Evolutionary conservation across 495 filamentous ascomycete genomes (phyloP).

Genomic region (Cetradonia linearis): DNA sequence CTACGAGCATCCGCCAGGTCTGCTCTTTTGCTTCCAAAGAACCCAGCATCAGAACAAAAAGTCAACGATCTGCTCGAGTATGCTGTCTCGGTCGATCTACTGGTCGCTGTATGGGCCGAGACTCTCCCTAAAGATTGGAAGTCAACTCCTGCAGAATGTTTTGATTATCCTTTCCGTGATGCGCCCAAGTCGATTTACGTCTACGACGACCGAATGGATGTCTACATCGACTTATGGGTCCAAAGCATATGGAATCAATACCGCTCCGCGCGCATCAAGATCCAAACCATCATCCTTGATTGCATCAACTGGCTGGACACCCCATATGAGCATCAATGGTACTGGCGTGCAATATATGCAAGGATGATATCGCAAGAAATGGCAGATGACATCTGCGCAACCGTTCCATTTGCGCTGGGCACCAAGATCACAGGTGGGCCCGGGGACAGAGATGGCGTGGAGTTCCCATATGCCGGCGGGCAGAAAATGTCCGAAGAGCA

Average conservation of each 20-base stretch:
- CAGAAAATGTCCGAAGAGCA: slow-evolving; percentile 27
- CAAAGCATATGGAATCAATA: slow-evolving; percentile 54
- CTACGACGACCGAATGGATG: slow-evolving; percentile 47
- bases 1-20: slow-evolving; percentile 20
- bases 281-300: slow-evolving; percentile 41
- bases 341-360: slow-evolving; percentile 21
- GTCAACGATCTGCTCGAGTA: slow-evolving; percentile 22
- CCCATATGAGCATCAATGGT: slow-evolving; percentile 14
- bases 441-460: slow-evolving; percentile 28
- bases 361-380: slow-evolving; percentile 27
- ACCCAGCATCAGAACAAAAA: slow-evolving; percentile 15
- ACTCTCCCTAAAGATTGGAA: slow-evolving; percentile 20
- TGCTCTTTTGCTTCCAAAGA: slow-evolving; percentile 14
- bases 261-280: slow-evolving; percentile 46
- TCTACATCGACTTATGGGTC: slow-evolving; percentile 51
- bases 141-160: slow-evolving; percentile 27
- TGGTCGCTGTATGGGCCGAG: slow-evolving; percentile 19
- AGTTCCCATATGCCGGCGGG: slow-evolving; percentile 32
- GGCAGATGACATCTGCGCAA: slow-evolving; percentile 34
- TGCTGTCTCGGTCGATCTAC: slow-evolving; percentile 20
- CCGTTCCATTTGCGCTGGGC: slow-evolving; percentile 36
- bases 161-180: slow-evolving; percentile 21
- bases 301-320: slow-evolving; percentile 21
- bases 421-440: slow-evolving; percentile 30
- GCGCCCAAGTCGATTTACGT: slow-evolving; percentile 29